These are phyloP conservation scores for Erysimum cheiri DNA, from an alignment of 441 rosid species.

Conservation along the genomic window DNA sequence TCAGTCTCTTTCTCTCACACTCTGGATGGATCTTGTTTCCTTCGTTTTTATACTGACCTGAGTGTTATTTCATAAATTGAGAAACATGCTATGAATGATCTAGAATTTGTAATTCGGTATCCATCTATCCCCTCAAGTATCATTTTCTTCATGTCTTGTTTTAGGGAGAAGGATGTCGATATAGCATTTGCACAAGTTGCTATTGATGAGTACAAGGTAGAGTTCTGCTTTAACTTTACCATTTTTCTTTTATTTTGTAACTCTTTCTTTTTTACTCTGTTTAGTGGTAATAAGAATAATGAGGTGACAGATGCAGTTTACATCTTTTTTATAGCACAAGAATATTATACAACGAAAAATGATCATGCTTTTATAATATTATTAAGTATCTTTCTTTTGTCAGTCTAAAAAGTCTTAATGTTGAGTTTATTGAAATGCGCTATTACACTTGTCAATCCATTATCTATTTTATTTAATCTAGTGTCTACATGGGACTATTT, in stretches of 20 bases:
- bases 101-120: conserved; percentile 13
- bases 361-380: conserved; percentile 21
- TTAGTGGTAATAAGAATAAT: conserved; percentile 9
- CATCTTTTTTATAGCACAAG: conserved; percentile 23
- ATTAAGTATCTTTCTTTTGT: conserved; percentile 6
- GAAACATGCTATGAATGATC: conserved; percentile 22
- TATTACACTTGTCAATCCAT: conserved; percentile 10
- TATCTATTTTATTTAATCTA: conserved; percentile 15
- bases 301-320: conserved; percentile 19
- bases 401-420: conserved; percentile 20
- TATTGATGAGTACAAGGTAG: conserved; percentile 96
- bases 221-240: conserved; percentile 13
- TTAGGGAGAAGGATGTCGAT: conserved; percentile 95
- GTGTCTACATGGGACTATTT: conserved; percentile 6
- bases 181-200: conserved; percentile 94
- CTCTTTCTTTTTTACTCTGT: conserved; percentile 10
- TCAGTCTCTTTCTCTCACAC: conserved; percentile 24
- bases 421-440: conserved; percentile 23
- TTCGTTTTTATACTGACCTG: not conserved
- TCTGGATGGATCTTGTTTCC: conserved; percentile 10
- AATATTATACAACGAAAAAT: conserved; percentile 7
- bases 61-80: conserved; percentile 18
- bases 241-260: conserved; percentile 10
- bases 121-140: conserved; percentile 13
- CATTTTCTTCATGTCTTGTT: conserved; percentile 35